Evolutionary conservation across 768 basidiomycete species (phyloP), one percentile per base, ranked within the genome.

Genomic region (Suillus placidus): DNA sequence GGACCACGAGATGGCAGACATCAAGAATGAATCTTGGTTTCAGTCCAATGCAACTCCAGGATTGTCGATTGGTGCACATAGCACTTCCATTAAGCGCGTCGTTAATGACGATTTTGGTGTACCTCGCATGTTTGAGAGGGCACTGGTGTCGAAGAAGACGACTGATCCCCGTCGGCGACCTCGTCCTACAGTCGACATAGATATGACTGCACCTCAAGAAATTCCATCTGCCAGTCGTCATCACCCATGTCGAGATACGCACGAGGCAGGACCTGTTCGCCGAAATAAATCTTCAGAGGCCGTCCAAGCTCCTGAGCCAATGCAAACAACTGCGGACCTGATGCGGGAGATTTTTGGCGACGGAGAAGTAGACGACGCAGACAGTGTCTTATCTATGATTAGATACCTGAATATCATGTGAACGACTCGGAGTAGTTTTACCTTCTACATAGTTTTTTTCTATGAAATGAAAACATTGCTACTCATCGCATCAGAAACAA

Each of bases 321-420:
- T 55, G 32, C 32, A 55, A 55, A n/a, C 54, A 6, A 55, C 32
- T n/a, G 34, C 20, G 3, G 32, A 55, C 12, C 34, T 55, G 32
- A 35, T 55, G 54, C 20, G 54, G 54, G 54, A 55, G 6, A 55
- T 35, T 13, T 55, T 55, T n/a, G 32, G 54, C n/a, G 54, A 55
- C 35, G 54, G 35, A 35, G 54, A 55, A n/a, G 20, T 13, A 6
- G 54, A 55, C 12, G 54, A 55, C 20, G 18, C 18, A 6, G 54
- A 55, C 20, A 55, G 54, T 4, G 10, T 55, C 20, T n/a, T 55
- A 13, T n/a, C 54, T n/a, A 55, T 35, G 32, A 55, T 55, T n/a
- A 55, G 12, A 55, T n/a, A 12, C 20, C 6, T 55, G 54, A 34
- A 35, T 3, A 35, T 55, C 34, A 6, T 55, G 20, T 55, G 54